Evolutionary conservation across 2,329 filamentous ascomycete genomes (phyloP).

Genomic region (Diaporthe amygdali): DNA sequence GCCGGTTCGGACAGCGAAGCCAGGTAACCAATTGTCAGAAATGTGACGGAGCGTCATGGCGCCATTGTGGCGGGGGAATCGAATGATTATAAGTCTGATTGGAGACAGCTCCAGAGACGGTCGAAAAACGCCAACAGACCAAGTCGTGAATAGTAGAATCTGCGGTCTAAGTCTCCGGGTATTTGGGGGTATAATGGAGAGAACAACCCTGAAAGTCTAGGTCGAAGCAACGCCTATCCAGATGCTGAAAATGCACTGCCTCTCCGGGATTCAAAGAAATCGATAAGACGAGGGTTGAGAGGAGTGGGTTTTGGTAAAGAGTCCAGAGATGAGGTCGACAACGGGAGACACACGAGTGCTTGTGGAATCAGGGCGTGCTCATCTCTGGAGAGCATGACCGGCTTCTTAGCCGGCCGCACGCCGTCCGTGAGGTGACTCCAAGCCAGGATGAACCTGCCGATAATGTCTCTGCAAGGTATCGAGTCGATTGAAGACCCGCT

Average conservation of each 20-base stretch:
- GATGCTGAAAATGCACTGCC: constrained; percentile 24
- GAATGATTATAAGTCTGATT: neutral
- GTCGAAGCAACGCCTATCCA: constrained; percentile 25
- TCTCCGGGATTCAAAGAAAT: constrained; percentile 11
- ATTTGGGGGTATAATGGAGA: constrained; percentile 23
- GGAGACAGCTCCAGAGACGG: neutral
- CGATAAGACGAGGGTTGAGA: neutral
- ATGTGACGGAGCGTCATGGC: neutral
- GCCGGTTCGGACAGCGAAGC: neutral
- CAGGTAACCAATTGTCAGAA: neutral
- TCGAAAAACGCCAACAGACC: constrained; percentile 1
- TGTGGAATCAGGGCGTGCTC: constrained; percentile 15
- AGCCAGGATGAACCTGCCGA: constrained; percentile 42
- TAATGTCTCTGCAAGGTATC: constrained; percentile 25
- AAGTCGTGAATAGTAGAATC: constrained; percentile 7
- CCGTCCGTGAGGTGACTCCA: constrained; percentile 42
- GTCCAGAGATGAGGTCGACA: constrained; percentile 19
- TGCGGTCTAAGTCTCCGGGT: constrained; percentile 26
- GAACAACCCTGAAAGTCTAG: constrained; percentile 11
- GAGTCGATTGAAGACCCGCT: constrained; percentile 25
- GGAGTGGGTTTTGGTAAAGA: neutral
- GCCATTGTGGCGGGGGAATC: neutral
- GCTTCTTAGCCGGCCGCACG: constrained; percentile 13
- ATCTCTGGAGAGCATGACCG: neutral
- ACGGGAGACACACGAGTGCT: constrained; percentile 17